Evolutionary conservation across 2,329 filamentous ascomycete genomes (phyloP).

Genomic region (Aspergillus quadricinctus): DNA sequence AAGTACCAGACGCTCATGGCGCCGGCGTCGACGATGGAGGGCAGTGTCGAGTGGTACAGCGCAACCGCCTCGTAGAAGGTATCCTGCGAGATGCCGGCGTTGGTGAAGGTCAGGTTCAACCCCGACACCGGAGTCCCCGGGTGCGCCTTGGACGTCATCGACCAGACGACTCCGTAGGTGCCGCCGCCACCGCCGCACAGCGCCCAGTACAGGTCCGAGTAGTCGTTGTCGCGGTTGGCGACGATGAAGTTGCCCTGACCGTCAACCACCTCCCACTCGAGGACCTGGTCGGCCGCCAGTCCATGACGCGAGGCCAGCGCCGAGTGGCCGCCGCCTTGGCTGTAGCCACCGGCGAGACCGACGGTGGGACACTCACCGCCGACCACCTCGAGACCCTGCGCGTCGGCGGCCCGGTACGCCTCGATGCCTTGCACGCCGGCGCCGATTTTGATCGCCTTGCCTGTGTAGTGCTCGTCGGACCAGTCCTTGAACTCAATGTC

Average conservation of each 20-base stretch:
- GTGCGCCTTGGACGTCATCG: constrained; percentile 52
- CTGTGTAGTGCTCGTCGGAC: constrained; percentile 41
- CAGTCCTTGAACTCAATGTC: constrained; percentile 29
- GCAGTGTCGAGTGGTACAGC: constrained; percentile 46
- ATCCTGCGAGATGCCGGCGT: constrained; percentile 32
- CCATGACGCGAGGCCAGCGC: constrained; percentile 53
- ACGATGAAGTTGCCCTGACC: constrained; percentile 46
- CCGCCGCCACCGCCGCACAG: constrained; percentile 57
- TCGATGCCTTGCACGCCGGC: constrained; percentile 52
- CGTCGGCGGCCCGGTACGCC: constrained; percentile 44
- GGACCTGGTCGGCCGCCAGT: constrained; percentile 56
- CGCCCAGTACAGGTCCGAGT: constrained; percentile 60
- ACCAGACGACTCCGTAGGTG: constrained; percentile 55
- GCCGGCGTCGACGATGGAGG: constrained; percentile 49
- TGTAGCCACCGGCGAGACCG: constrained; percentile 57
- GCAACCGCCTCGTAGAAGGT: constrained; percentile 49
- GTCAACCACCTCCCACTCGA: constrained; percentile 56
- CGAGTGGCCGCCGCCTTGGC: constrained; percentile 58
- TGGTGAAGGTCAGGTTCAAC: constrained; percentile 42
- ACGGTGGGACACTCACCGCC: constrained; percentile 54
- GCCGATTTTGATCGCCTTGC: constrained; percentile 51
- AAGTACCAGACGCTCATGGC: constrained; percentile 49
- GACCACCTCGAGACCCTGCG: constrained; percentile 48
- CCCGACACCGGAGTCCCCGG: constrained; percentile 42
- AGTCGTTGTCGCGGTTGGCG: constrained; percentile 42